Percentiles rank a stretch among this genome's conserved stretches.
Conservation (phyloP, 2,329 filamentous ascomycete genomes). For the Trichophyton mentagrophytes region DNA sequence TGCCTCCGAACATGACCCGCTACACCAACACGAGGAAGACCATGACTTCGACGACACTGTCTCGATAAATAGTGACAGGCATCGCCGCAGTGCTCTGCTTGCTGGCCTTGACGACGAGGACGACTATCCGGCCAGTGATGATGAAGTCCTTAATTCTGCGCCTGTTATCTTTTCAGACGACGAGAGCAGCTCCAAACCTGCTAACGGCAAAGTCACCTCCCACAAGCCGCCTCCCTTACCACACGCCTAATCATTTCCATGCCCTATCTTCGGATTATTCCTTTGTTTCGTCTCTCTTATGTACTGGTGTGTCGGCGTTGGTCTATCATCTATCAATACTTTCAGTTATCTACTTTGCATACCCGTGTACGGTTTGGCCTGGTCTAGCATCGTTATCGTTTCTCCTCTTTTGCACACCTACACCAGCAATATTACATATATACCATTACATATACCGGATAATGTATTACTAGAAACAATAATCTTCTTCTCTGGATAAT, state of each 20-base stretch:
- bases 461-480: too few species aligned
- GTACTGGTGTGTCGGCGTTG: background rate
- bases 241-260: background rate
- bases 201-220: background rate
- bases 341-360: background rate
- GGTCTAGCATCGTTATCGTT: background rate
- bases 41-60: conserved; percentile 22
- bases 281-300: background rate
- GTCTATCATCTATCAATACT: background rate
- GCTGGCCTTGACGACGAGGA: conserved; percentile 23
- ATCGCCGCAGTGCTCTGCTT: conserved; percentile 24
- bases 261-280: background rate
- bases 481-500: background rate
- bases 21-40: conserved; percentile 18
- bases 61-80: conserved; percentile 22
- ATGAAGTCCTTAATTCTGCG: conserved; percentile 14
- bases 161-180: conserved; percentile 19
- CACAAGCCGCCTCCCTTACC: background rate
- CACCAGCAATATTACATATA: background rate
- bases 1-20: conserved; percentile 22
- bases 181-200: conserved; percentile 11
- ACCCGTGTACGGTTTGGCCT: background rate
- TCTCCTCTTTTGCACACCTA: background rate
- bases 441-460: background rate
- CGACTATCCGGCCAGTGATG: conserved; percentile 10